Evolutionary conservation across 306 rosid species (phyloP), one percentile per base, ranked within the genome.

Genomic region (Sphenostylis stenocarpa): DNA sequence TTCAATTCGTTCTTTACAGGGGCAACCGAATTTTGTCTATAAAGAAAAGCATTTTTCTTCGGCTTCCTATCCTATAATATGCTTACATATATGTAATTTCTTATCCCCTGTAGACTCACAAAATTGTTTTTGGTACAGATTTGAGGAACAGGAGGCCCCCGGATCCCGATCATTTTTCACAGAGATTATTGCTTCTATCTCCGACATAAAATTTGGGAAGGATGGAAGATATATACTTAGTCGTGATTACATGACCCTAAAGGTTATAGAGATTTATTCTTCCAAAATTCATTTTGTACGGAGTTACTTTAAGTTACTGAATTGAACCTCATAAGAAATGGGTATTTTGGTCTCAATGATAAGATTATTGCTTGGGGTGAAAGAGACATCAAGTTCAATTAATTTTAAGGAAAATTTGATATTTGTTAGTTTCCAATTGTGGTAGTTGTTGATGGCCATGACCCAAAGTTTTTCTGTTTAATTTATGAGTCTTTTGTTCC

Each of bases 241-340:
- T 81, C 99, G 99, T 39, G 99, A 96, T 86, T 96, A 96, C 91
- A 96, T 96, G 99, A 88, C 98, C 74, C 91, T 96, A 21, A 96
- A 96, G 99, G 99, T 96, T 84, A 58, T 87, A 78, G 19, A 20
- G 72, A 69, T 76, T 41, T 47, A 33, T 72, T 17, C 34, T 85
- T 80, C 55, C 31, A 14, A 61, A 58, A 65, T 72, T 56, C 71
- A 28, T 74, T 70, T 56, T 63, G 72, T 29, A 28, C 45, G 28
- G 53, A 28, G 53, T 13, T 39, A 20, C 28, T 62, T 26, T 0
- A 70, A 38, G 29, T 39, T 58, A n/a, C 68, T 51, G 69, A 67
- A 60, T 56, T 44, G 48, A 9, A 26, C 49, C 33, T 48, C 76
- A 14, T 58, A 23, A 38, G 66, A 56, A 20, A 58, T 23, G 33